phyloP scores from a whole-genome alignment of 257 asterid species.

The Prunella vulgaris region DNA sequence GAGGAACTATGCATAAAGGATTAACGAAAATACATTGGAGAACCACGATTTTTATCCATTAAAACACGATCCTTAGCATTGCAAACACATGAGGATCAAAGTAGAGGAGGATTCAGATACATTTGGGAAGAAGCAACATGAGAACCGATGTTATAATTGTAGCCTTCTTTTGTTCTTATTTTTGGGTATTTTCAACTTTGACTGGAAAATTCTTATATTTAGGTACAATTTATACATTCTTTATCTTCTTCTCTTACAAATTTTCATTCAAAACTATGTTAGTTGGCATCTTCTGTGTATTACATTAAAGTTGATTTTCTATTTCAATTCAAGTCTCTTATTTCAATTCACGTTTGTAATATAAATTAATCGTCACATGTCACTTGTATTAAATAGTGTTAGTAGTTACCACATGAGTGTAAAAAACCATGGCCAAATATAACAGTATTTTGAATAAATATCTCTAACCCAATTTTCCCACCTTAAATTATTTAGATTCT shows the following conservation, averaged over 20 bases:
- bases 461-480: no score
- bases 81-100: no score
- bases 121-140: not conserved
- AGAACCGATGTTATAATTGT: not conserved
- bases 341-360: not conserved
- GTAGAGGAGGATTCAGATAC: no score
- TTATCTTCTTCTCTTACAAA: not conserved
- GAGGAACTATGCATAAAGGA: not conserved
- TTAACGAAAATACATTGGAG: not conserved
- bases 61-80: no score
- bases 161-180: constrained; percentile 5
- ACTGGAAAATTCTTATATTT: not conserved
- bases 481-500: no score
- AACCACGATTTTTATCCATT: no score
- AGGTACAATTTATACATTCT: constrained; percentile 6
- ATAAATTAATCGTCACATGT: no score
- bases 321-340: not conserved
- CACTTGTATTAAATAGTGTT: not conserved
- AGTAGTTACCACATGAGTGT: not conserved
- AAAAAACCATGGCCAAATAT: no score
- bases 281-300: not conserved
- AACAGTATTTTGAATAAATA: no score
- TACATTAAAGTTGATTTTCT: not conserved
- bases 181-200: not conserved
- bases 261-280: no score